Evolutionary conservation across 176 grass and related monocot species (phyloP), one percentile per base, ranked within the genome.

Genomic region (Miscanthus lutarioriparius): DNA sequence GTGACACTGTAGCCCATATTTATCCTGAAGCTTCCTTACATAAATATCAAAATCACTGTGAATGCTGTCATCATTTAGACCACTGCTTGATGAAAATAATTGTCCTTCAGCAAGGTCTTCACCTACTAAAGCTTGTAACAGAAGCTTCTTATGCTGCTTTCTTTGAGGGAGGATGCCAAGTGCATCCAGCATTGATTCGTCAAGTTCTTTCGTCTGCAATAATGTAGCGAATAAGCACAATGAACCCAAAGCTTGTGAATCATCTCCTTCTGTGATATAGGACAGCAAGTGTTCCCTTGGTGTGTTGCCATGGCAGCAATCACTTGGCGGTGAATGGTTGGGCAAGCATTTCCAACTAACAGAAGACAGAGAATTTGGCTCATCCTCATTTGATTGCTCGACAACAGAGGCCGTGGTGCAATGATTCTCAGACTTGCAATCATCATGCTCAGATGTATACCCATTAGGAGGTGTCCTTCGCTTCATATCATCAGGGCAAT

Each of bases 161-260:
- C 97, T 92, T 85, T 96, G 97, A 88, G 97, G 97, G 66, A 99
- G 90, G 87, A 99, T 99, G 73, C 96, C 97, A 87, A 96, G 93
- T 67, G 89, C 93, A 94, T 96, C 97, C 76, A 99, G 88, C 88
- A 99, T 84, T 20, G 97, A 92, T 75, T 99, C 97, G 64, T 99
- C 97, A 77, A 99, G 92, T 85, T 99, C 97, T 91, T 99, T 99
- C 27, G 97, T 99, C 87, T 96, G 97, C 88, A 99, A 81, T 28
- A 99, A 92, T 65, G 93, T 99, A 64, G 97, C 88, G 13, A 99
- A 87, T 58, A 99, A 87, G 77, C 91, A 89, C 81, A 99, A 84
- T 19, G 97, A 96, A 86, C 93, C 93, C 84, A 96, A 91, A 86
- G 91, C 97, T 82, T 96, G 75, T 53, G 83, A 89, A 61, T 91